Evolutionary conservation across 352 stramenopile species (phyloP).

Genomic region (Globisporangium splendens): DNA sequence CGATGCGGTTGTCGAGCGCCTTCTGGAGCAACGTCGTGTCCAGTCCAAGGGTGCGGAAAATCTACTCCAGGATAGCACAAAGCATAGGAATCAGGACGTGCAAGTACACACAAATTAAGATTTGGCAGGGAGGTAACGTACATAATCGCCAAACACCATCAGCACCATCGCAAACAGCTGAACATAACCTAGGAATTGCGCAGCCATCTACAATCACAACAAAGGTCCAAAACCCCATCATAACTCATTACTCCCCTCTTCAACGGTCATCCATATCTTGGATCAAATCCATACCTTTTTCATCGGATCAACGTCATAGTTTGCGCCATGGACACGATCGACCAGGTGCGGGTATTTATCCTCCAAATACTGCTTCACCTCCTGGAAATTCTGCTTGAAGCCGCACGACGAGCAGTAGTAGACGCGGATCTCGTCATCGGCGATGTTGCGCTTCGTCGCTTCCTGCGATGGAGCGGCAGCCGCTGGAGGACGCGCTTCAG

Average conservation of each 20-base stretch:
- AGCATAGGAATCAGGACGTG: too few relatives aligned
- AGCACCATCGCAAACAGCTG: constrained; percentile 54
- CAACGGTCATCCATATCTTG: background rate
- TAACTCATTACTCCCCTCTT: background rate
- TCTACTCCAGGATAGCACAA: constrained; percentile 15
- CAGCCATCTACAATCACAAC: constrained; percentile 24
- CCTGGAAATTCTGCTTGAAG: constrained; percentile 75
- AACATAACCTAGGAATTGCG: constrained; percentile 38
- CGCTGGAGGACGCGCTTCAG: constrained; percentile 13
- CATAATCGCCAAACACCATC: constrained; percentile 61
- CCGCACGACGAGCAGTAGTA: constrained; percentile 73
- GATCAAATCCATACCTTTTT: constrained; percentile 27
- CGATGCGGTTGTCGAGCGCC: constrained; percentile 69
- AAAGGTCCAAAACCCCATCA: background rate
- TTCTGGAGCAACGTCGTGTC: constrained; percentile 55
- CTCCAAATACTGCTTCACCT: constrained; percentile 67
- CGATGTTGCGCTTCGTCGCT: constrained; percentile 26
- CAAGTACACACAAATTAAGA: background rate
- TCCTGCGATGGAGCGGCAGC: constrained; percentile 11
- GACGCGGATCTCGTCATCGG: constrained; percentile 64
- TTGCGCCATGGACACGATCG: constrained; percentile 56
- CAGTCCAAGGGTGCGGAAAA: constrained; percentile 43
- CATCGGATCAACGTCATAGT: constrained; percentile 54
- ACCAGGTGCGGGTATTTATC: constrained; percentile 71
- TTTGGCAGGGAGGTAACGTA: constrained; percentile 18